A percentile compares a stretch with the other conserved stretches of the same genome.
Conservation (phyloP, 2,329 filamentous ascomycete species). For the Coniochaeta sp. region DNA sequence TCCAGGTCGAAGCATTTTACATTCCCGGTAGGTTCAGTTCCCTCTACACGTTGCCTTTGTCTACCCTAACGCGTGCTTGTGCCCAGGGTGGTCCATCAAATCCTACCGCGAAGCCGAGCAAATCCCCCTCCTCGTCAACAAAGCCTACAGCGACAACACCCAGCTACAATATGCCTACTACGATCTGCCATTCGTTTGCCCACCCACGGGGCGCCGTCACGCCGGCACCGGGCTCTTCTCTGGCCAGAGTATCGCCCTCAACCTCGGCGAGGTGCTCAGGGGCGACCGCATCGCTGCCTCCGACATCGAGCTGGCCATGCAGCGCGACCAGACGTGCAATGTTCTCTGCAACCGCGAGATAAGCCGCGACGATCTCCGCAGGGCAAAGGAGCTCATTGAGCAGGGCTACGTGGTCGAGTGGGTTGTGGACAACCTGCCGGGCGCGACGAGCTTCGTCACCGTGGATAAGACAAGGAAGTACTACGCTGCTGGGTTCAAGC, state of each 20-base stretch:
- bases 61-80: slow-evolving; percentile 5
- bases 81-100: slow-evolving; percentile 69
- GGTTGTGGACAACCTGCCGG: slow-evolving; percentile 89
- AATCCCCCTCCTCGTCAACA: slow-evolving; percentile 84
- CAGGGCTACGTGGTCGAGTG: slow-evolving; percentile 84
- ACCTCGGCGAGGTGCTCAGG: slow-evolving; percentile 79
- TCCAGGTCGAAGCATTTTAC: slow-evolving; percentile 64
- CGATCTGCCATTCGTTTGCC: slow-evolving; percentile 81
- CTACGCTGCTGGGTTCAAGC: slow-evolving; percentile 84
- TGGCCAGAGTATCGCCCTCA: slow-evolving; percentile 72
- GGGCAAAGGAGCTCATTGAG: slow-evolving; percentile 64
- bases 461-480: slow-evolving; percentile 80
- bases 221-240: slow-evolving; percentile 63
- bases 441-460: slow-evolving; percentile 81
- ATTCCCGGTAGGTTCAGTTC: slow-evolving; percentile 61
- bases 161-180: slow-evolving; percentile 90
- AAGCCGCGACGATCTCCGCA: slow-evolving; percentile 55
- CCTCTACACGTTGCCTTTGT: slow-evolving; percentile 10
- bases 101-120: slow-evolving; percentile 70
- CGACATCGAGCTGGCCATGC: slow-evolving; percentile 75
- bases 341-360: slow-evolving; percentile 66
- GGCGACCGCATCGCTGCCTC: slow-evolving; percentile 81
- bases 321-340: slow-evolving; percentile 64
- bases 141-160: slow-evolving; percentile 83
- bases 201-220: slow-evolving; percentile 61